Evolutionary conservation across 1,284 basidiomycete species (phyloP).

Genomic region (Athelia sp.): DNA sequence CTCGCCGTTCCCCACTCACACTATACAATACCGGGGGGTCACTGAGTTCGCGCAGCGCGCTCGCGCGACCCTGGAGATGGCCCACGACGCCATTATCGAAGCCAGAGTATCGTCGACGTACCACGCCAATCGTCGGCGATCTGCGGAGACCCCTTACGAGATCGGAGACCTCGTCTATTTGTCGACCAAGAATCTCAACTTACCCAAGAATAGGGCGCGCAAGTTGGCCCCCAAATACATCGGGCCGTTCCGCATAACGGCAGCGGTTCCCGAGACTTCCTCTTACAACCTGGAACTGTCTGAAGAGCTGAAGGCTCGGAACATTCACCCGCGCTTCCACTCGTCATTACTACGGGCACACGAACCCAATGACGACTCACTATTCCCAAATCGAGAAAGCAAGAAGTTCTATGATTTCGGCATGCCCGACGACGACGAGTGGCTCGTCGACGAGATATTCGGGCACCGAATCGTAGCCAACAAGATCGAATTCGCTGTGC

Average conservation of each 20-base stretch:
- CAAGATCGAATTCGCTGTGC: conserved; percentile 12
- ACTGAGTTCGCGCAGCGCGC: conserved; percentile 14
- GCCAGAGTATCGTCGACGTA: conserved; percentile 13
- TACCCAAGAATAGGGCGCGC: conserved; percentile 24
- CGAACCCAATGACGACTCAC: conserved; percentile 18
- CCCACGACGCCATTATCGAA: conserved; percentile 21
- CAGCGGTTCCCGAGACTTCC: conserved; percentile 10
- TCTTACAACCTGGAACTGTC: conserved; percentile 22
- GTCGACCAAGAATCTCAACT: conserved; percentile 26
- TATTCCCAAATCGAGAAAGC: conserved; percentile 20
- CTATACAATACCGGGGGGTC: conserved; percentile 11
- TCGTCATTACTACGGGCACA: conserved; percentile 16
- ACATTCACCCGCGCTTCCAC: conserved; percentile 24
- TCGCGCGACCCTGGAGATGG: conserved; percentile 10
- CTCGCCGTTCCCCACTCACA: background rate
- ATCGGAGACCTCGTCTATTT: conserved; percentile 25
- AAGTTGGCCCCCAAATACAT: conserved; percentile 28
- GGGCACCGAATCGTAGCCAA: conserved; percentile 12
- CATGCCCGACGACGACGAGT: conserved; percentile 12
- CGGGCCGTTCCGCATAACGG: conserved; percentile 22
- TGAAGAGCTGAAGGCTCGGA: conserved; percentile 11
- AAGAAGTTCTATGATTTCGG: conserved; percentile 22
- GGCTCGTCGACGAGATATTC: conserved; percentile 15
- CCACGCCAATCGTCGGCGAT: conserved; percentile 20
- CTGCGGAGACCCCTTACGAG: conserved; percentile 8